Conservation (phyloP, 176 grass and related monocot species). For the Microstegium vimineum region DNA sequence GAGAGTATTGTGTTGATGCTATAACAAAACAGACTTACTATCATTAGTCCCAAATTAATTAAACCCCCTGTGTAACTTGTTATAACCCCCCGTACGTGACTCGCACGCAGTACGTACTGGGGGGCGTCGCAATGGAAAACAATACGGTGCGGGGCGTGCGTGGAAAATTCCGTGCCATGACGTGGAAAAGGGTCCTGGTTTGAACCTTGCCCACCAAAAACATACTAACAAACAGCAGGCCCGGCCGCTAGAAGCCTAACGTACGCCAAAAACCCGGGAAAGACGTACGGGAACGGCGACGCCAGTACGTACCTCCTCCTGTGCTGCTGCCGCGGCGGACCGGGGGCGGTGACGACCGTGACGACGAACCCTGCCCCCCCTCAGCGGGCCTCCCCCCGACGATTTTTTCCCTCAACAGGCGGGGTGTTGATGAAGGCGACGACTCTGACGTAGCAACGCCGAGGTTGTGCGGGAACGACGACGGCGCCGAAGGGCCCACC, state of each 20-base stretch:
- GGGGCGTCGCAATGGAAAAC: slow-evolving; percentile 3
- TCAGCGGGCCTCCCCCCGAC: not conserved
- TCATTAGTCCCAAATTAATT: too few relatives aligned
- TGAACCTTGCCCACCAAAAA: slow-evolving; percentile 46
- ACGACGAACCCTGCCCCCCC: slow-evolving; percentile 1
- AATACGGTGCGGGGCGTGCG: slow-evolving; percentile 15
- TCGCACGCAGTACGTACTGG: not conserved
- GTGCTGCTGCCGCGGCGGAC: slow-evolving; percentile 22
- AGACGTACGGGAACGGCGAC: not conserved
- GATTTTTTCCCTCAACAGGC: not conserved
- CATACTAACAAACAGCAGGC: not conserved
- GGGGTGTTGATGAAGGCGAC: not conserved
- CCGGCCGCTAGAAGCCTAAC: slow-evolving; percentile 17
- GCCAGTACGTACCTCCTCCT: slow-evolving; percentile 34
- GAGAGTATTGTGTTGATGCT: too few relatives aligned
- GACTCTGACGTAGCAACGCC: not conserved
- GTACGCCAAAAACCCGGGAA: not conserved
- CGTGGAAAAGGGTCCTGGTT: slow-evolving; percentile 39
- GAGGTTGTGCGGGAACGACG: not conserved
- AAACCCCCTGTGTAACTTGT: not conserved
- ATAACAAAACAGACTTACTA: too few relatives aligned
- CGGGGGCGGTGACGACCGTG: slow-evolving; percentile 7
- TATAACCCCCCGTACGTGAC: not conserved
- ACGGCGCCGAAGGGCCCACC: not conserved
- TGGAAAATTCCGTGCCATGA: slow-evolving; percentile 42